phyloP scores from a whole-genome alignment of 768 basidiomycete genomes.

The Suillus tomentosus region DNA sequence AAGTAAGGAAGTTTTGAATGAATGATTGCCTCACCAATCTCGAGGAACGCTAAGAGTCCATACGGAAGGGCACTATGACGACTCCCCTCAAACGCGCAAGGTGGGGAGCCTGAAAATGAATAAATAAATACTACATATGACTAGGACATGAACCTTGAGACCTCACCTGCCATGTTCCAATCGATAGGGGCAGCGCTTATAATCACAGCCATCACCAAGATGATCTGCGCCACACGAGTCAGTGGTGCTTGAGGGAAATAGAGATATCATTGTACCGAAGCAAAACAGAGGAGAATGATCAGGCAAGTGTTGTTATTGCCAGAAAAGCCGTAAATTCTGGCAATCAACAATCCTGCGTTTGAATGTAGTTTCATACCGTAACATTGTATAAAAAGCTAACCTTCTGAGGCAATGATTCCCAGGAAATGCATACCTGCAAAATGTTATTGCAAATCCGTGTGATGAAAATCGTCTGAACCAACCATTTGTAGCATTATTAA shows the following conservation, averaged over 20 bases:
- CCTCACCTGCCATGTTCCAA: neutral
- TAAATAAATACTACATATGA: neutral
- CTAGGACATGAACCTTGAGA: neutral
- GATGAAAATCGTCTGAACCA: neutral
- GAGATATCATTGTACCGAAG: neutral
- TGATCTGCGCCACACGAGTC: neutral
- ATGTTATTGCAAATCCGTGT: neutral
- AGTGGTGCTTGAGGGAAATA: neutral
- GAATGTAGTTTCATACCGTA: neutral
- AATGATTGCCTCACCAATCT: constrained; percentile 9
- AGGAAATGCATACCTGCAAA: neutral
- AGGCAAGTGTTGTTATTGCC: neutral
- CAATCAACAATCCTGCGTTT: constrained; percentile 2
- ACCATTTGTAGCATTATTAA: neutral
- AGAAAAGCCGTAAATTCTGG: constrained; percentile 1
- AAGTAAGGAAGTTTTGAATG: neutral
- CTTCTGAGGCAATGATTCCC: constrained; percentile 2
- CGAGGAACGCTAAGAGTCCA: constrained; percentile 8
- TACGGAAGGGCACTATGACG: constrained; percentile 7
- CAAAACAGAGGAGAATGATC: neutral
- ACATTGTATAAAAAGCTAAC: neutral
- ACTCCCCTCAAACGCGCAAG: constrained; percentile 5
- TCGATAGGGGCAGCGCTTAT: neutral
- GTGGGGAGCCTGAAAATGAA: neutral
- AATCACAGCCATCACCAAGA: neutral